These are phyloP conservation scores for Malus hybrid DNA, from an alignment of 331 rosid species.

Conservation along the genomic window DNA sequence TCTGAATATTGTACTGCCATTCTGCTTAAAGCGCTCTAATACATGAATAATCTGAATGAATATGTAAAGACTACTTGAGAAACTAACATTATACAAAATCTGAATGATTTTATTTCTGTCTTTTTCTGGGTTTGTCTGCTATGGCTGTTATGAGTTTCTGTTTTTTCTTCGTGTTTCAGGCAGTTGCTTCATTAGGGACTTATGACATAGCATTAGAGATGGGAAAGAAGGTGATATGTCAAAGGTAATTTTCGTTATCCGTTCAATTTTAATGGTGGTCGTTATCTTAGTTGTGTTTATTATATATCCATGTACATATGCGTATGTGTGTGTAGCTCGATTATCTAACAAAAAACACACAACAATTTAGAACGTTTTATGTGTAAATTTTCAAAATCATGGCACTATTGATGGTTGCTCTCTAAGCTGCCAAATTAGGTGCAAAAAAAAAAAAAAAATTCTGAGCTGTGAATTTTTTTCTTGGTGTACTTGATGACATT, in stretches of 20 bases:
- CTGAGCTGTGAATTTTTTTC: not conserved
- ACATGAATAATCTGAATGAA: too few relatives aligned
- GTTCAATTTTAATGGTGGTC: not conserved
- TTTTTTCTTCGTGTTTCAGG: too few relatives aligned
- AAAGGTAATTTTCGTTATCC: slow-evolving; percentile 49
- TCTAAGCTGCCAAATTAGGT: not conserved
- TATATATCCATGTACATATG: not conserved
- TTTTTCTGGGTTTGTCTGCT: too few relatives aligned
- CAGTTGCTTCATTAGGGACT: slow-evolving; percentile 54
- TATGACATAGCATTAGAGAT: slow-evolving; percentile 85
- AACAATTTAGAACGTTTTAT: not conserved
- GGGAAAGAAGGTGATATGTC: slow-evolving; percentile 90
- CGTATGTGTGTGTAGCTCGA: not conserved
- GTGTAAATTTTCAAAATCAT: not conserved
- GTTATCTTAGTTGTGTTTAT: not conserved
- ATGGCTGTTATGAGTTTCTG: too few relatives aligned
- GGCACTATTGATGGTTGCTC: not conserved
- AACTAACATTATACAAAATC: too few relatives aligned
- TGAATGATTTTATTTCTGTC: too few relatives aligned
- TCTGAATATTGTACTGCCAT: too few relatives aligned
- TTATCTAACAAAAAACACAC: not conserved
- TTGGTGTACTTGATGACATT: not conserved
- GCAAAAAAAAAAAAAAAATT: not conserved
- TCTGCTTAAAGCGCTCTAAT: too few relatives aligned
- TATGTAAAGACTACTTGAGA: too few relatives aligned